phyloP scores from a whole-genome alignment of 2,329 filamentous ascomycete species.

The Paracamarosporium sp. region DNA sequence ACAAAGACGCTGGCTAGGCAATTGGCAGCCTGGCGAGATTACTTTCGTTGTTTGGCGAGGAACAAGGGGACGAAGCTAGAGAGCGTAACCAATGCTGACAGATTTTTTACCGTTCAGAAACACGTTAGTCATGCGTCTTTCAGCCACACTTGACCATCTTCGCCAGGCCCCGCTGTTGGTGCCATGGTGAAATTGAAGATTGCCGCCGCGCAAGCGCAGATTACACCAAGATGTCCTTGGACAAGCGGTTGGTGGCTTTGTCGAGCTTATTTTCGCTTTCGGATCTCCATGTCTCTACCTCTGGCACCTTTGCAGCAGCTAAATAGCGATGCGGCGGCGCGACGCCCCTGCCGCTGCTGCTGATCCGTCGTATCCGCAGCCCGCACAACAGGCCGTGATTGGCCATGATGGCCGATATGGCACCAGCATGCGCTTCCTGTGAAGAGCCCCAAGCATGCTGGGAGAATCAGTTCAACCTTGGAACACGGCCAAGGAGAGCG shows the following conservation, averaged over 20 bases:
- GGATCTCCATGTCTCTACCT: neutral
- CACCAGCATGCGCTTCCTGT: neutral
- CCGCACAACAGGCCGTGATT: neutral
- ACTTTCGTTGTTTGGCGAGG: constrained; percentile 8
- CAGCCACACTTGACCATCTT: constrained; percentile 3
- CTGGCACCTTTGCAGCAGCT: neutral
- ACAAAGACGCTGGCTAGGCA: constrained; percentile 15
- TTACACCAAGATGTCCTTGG: neutral
- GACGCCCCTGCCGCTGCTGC: neutral
- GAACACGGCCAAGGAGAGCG: neutral
- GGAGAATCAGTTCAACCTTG: neutral
- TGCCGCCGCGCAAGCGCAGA: neutral
- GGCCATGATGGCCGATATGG: neutral
- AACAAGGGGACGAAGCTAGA: neutral
- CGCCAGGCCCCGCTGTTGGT: neutral
- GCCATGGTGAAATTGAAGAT: neutral
- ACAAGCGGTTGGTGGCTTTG: too few species aligned
- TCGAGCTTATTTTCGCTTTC: too few species aligned
- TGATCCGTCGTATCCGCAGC: constrained; percentile 1
- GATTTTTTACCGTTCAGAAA: neutral
- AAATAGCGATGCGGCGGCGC: neutral
- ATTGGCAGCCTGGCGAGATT: constrained; percentile 28
- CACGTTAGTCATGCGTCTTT: too few species aligned
- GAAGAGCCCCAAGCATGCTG: neutral
- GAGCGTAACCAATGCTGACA: constrained; percentile 3